phyloP scores from a whole-genome alignment of 768 basidiomycete genomes.

The Dacryopinax primogenitus region DNA sequence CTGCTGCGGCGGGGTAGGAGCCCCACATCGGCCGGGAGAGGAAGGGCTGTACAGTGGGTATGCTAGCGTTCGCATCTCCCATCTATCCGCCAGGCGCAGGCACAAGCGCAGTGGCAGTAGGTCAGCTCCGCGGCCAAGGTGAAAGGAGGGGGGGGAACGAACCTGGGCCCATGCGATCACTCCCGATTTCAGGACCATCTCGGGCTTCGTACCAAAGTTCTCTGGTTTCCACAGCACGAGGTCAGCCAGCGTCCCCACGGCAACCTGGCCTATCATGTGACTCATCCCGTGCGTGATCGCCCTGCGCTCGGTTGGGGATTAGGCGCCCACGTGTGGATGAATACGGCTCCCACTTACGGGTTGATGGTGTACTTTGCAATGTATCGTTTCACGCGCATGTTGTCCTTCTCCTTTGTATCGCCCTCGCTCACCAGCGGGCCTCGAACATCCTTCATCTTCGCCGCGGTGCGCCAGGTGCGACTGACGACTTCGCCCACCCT shows the following conservation, averaged over 20 bases:
- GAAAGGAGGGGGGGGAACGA: constrained; percentile 17
- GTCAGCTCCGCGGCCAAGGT: background rate
- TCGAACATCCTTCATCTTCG: constrained; percentile 72
- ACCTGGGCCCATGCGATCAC: constrained; percentile 86
- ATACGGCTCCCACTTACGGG: constrained; percentile 60
- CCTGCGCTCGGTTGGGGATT: constrained; percentile 29
- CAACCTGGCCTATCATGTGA: constrained; percentile 72
- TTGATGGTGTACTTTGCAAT: constrained; percentile 96
- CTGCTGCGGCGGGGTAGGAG: constrained; percentile 57
- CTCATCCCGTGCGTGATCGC: constrained; percentile 91
- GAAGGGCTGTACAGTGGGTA: constrained; percentile 88
- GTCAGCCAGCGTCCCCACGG: constrained; percentile 75
- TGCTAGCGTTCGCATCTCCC: constrained; percentile 94
- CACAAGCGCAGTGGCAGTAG: too few relatives aligned
- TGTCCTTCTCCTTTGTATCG: constrained; percentile 60
- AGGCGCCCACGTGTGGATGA: background rate
- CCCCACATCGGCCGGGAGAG: constrained; percentile 92
- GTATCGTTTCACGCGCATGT: constrained; percentile 86
- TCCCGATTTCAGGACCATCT: constrained; percentile 90
- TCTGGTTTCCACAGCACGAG: constrained; percentile 92
- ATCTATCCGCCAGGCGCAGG: constrained; percentile 51
- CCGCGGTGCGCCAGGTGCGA: constrained; percentile 92
- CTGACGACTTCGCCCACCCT: constrained; percentile 88
- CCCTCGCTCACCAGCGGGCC: constrained; percentile 63
- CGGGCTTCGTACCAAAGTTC: constrained; percentile 83